These are phyloP conservation scores for Termitomyces sp. DNA, from an alignment of 768 basidiomycete species.

Conservation along the genomic window DNA sequence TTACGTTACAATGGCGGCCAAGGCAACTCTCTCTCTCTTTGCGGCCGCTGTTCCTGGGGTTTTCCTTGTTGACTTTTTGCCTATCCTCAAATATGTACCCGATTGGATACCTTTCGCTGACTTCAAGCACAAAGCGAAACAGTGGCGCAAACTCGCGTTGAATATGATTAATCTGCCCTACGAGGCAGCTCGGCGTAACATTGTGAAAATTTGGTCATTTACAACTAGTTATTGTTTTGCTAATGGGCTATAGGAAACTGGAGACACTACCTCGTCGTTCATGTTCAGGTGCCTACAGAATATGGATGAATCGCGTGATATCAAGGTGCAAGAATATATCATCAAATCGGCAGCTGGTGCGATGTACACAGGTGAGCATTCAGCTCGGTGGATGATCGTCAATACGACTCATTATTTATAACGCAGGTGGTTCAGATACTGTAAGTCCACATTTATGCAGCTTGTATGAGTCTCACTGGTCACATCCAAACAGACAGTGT, in stretches of 20 bases:
- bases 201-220: conserved; percentile 11
- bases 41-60: conserved; percentile 24
- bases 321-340: conserved; percentile 13
- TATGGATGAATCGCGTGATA: conserved; percentile 13
- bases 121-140: conserved; percentile 29
- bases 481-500: conserved; percentile 17
- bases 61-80: conserved; percentile 30
- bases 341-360: conserved; percentile 21
- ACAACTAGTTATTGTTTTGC: background rate
- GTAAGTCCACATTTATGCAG: conserved; percentile 8
- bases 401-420: background rate
- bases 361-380: conserved; percentile 23
- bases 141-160: conserved; percentile 17
- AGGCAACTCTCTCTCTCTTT: conserved; percentile 24
- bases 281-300: conserved; percentile 15
- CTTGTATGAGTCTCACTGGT: background rate
- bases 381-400: background rate
- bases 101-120: conserved; percentile 31
- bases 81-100: conserved; percentile 30
- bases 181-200: conserved; percentile 10
- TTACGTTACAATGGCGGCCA: conserved; percentile 27
- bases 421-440: conserved; percentile 25
- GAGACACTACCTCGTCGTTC: conserved; percentile 18
- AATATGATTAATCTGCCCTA: conserved; percentile 24
- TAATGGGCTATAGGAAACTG: conserved; percentile 10